These are phyloP conservation scores for Psilocybe cubensis DNA, from an alignment of 768 basidiomycete genomes.

Conservation along the genomic window DNA sequence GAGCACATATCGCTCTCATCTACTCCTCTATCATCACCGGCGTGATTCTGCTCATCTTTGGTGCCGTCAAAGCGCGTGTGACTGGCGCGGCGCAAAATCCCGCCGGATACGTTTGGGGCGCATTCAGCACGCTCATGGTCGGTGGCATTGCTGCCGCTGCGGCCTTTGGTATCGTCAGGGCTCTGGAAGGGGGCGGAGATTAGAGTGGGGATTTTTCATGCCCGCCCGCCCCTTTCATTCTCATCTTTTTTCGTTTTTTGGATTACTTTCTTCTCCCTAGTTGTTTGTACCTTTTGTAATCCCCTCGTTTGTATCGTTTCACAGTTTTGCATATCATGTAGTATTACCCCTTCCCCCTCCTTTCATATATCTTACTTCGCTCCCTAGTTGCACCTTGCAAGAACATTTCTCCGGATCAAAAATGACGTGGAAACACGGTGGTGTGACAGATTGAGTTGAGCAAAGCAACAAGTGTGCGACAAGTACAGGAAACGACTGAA, in stretches of 20 bases:
- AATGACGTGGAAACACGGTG: no score
- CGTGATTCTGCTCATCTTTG: slow-evolving; percentile 85
- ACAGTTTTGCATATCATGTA: not conserved
- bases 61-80: slow-evolving; percentile 85
- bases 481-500: no score
- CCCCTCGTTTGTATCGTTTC: not conserved
- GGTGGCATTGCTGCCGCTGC: slow-evolving; percentile 88
- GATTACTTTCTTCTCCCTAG: not conserved
- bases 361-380: not conserved
- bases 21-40: slow-evolving; percentile 85
- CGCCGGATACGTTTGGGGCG: slow-evolving; percentile 84
- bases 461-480: no score
- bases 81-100: slow-evolving; percentile 76
- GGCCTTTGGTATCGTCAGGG: slow-evolving; percentile 56
- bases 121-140: slow-evolving; percentile 83
- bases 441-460: no score
- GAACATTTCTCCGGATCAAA: no score
- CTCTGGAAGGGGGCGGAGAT: slow-evolving; percentile 39
- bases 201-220: not conserved
- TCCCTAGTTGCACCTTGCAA: not conserved
- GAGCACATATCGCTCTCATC: slow-evolving; percentile 68
- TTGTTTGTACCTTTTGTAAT: not conserved
- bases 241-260: not conserved
- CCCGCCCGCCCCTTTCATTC: not conserved
- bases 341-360: not conserved